Evolutionary conservation across 106 monocot species (phyloP), one percentile per base, ranked within the genome.

Genomic region (Platanthera guangdongensis): DNA sequence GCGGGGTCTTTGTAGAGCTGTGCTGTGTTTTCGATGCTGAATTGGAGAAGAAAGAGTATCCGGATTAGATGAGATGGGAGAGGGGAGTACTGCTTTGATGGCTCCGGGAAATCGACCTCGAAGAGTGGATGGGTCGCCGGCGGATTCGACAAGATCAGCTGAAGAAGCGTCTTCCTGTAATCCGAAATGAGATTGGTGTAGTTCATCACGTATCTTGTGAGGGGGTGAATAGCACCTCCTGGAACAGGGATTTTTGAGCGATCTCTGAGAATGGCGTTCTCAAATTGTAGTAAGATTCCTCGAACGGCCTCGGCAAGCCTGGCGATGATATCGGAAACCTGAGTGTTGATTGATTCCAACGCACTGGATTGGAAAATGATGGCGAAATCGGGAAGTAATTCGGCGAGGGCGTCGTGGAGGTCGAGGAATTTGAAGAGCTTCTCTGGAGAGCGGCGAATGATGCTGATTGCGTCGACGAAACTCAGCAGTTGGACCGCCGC

Each of bases 171-270:
- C n/a, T 48, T 77, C 82, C 87, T 90, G 82, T 99, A 94, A 65
- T 94, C 97, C 1, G 88, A 85, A 28, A 94, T 89, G 9, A 94
- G 77, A 77, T 76, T 83, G 71, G 88, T 80, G 83, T 94, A 99
- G 63, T 99, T 99, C 97, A 99, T 99, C 64, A 99, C 97, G 71
- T 99, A 99, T 1, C 91, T 82, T 13, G 94, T 94, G 13, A 99
- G 78, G 0, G 97, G 97, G 75, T 99, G 97, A 18, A 99, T 72
- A 2, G 97, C 92, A 13, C 97, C 97, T 12, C 91, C 94, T 18
- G 91, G 97, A 14, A 94, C 91, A 0, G 88, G 86, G 9, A 82
- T 81, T 52, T 60, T 81, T 9, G 91, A 86, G 5, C 86, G 84
- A 32, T 99, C 93, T 8, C 76, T 82, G 8, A 86, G 82, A 22